phyloP scores from a whole-genome alignment of 257 asterid species.

The Jacaranda copaia region DNA sequence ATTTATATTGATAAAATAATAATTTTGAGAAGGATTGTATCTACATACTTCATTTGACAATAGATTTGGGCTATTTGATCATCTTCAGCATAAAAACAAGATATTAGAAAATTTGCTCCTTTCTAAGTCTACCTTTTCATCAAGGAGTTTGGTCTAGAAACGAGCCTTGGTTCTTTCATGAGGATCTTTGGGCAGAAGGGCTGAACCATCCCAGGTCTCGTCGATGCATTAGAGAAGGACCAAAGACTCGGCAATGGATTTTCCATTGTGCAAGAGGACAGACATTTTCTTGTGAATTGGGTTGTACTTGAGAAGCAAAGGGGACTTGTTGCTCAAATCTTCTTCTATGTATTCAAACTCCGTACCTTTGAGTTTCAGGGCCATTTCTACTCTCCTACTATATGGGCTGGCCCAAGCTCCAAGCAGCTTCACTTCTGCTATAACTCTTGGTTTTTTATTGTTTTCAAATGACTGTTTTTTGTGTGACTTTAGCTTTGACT shows the following conservation, averaged over 20 bases:
- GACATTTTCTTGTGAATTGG: conserved; percentile 56
- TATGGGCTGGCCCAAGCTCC: conserved; percentile 30
- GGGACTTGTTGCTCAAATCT: conserved; percentile 48
- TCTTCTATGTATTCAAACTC: conserved; percentile 47
- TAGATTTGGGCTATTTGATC: too few species aligned
- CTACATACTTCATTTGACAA: too few species aligned
- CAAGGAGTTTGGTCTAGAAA: conserved; percentile 60
- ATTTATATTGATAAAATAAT: too few species aligned
- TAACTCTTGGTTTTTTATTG: background rate
- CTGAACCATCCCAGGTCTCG: conserved; percentile 47
- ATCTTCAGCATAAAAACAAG: too few species aligned
- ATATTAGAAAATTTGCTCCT: too few species aligned
- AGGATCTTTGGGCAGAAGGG: conserved; percentile 53
- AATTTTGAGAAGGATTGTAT: too few species aligned
- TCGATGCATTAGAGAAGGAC: conserved; percentile 64
- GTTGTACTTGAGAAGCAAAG: conserved; percentile 49
- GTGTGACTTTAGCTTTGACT: too few species aligned
- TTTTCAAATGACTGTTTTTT: background rate
- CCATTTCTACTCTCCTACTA: conserved; percentile 40
- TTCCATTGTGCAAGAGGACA: conserved; percentile 42
- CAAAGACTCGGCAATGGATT: conserved; percentile 49
- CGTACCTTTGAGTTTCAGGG: conserved; percentile 52
- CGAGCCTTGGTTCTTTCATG: conserved; percentile 50
- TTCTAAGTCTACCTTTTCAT: conserved; percentile 50
- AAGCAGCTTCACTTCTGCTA: conserved; percentile 55